Percentiles rank a stretch among this genome's conserved stretches.
These are phyloP conservation scores for Ochetophila trinervis DNA, from an alignment of 306 rosid species.

Conservation along the genomic window DNA sequence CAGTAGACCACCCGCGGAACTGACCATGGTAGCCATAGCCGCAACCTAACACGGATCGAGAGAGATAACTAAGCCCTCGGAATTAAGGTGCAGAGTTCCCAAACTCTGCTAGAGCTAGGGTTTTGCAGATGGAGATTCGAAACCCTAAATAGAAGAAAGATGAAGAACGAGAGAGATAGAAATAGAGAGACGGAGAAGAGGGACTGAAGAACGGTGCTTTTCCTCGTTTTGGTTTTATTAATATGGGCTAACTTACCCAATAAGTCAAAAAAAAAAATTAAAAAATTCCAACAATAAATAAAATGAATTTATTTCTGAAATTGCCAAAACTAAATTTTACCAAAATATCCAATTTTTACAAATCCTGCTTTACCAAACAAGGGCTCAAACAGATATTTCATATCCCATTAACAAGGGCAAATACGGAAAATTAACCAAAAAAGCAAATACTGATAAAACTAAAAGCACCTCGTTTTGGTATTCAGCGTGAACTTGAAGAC, in stretches of 20 bases:
- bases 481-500: too few species aligned
- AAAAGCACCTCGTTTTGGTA: too few species aligned
- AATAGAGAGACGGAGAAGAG: neutral
- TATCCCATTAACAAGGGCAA: too few species aligned
- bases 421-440: too few species aligned
- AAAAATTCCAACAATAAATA: neutral
- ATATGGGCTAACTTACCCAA: constrained; percentile 16
- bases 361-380: too few species aligned
- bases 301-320: too few species aligned
- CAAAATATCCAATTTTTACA: too few species aligned
- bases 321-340: neutral
- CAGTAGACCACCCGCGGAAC: constrained; percentile 92
- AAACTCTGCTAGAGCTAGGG: constrained; percentile 32
- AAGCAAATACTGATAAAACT: too few species aligned
- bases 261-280: constrained; percentile 25
- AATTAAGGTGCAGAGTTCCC: constrained; percentile 13
- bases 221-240: constrained; percentile 1
- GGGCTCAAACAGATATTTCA: too few species aligned
- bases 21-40: constrained; percentile 67
- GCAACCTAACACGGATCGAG: constrained; percentile 3
- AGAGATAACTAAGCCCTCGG: neutral
- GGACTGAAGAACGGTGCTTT: neutral
- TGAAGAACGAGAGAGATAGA: constrained; percentile 1
- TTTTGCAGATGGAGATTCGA: constrained; percentile 33
- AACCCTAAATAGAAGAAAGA: constrained; percentile 25